These are phyloP conservation scores for Chlamydomonas sp. DNA, from an alignment of 139 green algal species.

Conservation along the genomic window DNA sequence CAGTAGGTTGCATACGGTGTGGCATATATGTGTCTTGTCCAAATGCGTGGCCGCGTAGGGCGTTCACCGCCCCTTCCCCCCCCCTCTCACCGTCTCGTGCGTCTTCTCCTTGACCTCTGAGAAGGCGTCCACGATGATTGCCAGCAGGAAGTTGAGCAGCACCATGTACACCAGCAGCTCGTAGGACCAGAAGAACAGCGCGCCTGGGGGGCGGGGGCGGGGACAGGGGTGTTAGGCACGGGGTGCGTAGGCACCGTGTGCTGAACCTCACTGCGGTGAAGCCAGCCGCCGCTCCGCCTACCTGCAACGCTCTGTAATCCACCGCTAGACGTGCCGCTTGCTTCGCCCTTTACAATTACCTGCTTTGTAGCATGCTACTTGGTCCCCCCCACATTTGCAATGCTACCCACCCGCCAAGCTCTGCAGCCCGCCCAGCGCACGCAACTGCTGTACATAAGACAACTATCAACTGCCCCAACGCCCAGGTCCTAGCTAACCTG, in stretches of 20 bases:
- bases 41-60: too few species aligned
- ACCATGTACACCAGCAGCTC: slow-evolving; percentile 91
- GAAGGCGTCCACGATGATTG: slow-evolving; percentile 90
- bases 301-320: slow-evolving; percentile 23
- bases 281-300: too few species aligned
- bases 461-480: too few species aligned
- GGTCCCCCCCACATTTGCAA: too few species aligned
- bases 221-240: background rate
- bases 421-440: slow-evolving; percentile 73
- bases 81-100: slow-evolving; percentile 59
- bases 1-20: too few species aligned
- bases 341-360: too few species aligned
- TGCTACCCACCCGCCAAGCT: background rate
- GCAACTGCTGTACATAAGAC: slow-evolving; percentile 44
- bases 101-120: slow-evolving; percentile 81
- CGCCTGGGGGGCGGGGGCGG: slow-evolving; percentile 53
- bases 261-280: too few species aligned
- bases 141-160: slow-evolving; percentile 92
- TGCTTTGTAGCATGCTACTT: too few species aligned
- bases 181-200: slow-evolving; percentile 90
- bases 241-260: background rate
- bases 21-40: too few species aligned
- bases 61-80: too few species aligned
- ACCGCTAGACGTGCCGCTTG: background rate
- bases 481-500: too few species aligned